Evolutionary conservation across 257 asterid genomes (phyloP).

Genomic region (Hygrophila difformis): DNA sequence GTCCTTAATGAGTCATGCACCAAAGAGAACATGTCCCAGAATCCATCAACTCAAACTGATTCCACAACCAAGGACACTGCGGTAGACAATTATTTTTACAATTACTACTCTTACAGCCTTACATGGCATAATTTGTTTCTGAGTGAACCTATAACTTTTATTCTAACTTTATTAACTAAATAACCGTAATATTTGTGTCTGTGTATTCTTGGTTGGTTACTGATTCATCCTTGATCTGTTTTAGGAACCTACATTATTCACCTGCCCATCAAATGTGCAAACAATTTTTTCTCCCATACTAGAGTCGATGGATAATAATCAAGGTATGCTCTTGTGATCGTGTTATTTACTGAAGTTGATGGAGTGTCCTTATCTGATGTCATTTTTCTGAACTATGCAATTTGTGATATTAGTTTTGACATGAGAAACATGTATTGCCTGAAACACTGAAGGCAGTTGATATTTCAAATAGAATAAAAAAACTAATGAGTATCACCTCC

Average conservation of each 20-base stretch:
- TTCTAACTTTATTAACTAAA: too few species aligned
- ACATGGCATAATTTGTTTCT: background rate
- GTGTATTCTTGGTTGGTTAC: background rate
- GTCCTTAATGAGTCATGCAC: slow-evolving; percentile 17
- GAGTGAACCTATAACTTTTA: background rate
- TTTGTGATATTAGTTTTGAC: background rate
- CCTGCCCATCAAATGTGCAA: slow-evolving; percentile 51
- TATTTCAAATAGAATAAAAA: slow-evolving; percentile 2
- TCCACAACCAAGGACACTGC: slow-evolving; percentile 18
- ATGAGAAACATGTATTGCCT: too few species aligned
- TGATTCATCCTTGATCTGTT: slow-evolving; percentile 6
- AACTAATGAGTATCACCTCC: slow-evolving; percentile 12
- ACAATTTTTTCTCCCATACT: slow-evolving; percentile 73
- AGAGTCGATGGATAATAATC: slow-evolving; percentile 46
- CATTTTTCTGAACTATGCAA: background rate
- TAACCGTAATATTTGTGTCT: background rate
- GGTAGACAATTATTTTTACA: slow-evolving; percentile 17
- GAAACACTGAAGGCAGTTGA: background rate
- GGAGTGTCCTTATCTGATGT: background rate
- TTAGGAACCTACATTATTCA: slow-evolving; percentile 47
- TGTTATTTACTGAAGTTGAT: background rate
- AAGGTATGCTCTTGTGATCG: slow-evolving; percentile 38
- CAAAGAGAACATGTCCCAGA: slow-evolving; percentile 18
- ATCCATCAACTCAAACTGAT: slow-evolving; percentile 16
- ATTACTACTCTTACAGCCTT: background rate